These are phyloP conservation scores for Linum tenue DNA, from an alignment of 345 rosid species.

Conservation along the genomic window DNA sequence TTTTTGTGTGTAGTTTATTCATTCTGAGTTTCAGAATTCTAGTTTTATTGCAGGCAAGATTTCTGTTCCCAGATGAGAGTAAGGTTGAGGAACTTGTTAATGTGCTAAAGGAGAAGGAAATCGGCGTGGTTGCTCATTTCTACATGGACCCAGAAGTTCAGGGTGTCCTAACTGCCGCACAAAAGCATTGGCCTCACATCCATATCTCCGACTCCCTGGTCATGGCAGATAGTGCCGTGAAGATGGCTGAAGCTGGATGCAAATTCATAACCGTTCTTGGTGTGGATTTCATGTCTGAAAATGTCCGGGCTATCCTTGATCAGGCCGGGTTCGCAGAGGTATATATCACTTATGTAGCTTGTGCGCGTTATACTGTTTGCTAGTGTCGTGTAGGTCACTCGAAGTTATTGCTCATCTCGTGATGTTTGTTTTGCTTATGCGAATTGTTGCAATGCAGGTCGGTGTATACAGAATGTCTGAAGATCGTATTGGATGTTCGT, in stretches of 20 bases:
- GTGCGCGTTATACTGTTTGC: neutral
- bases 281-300: conserved; percentile 98
- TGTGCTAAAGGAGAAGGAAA: conserved; percentile 72
- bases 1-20: neutral
- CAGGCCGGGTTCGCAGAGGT: conserved; percentile 86
- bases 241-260: conserved; percentile 92
- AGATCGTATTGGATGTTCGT: conserved; percentile 85
- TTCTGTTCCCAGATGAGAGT: conserved; percentile 61
- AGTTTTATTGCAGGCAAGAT: conserved; percentile 43
- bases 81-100: conserved; percentile 60
- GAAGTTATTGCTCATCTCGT: neutral
- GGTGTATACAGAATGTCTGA: conserved; percentile 90
- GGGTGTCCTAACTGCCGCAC: conserved; percentile 89
- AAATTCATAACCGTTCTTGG: conserved; percentile 78
- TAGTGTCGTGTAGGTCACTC: neutral
- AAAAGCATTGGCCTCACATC: conserved; percentile 87
- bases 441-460: conserved; percentile 37
- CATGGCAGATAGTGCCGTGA: conserved; percentile 94
- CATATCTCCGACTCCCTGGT: conserved; percentile 87
- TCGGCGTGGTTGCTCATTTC: conserved; percentile 87
- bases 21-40: conserved; percentile 16
- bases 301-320: conserved; percentile 90
- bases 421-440: conserved; percentile 8
- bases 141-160: conserved; percentile 99
- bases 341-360: neutral